Base-by-base conservation (phyloP, 345 rosid species). In the Erodium maritimum region DNA sequence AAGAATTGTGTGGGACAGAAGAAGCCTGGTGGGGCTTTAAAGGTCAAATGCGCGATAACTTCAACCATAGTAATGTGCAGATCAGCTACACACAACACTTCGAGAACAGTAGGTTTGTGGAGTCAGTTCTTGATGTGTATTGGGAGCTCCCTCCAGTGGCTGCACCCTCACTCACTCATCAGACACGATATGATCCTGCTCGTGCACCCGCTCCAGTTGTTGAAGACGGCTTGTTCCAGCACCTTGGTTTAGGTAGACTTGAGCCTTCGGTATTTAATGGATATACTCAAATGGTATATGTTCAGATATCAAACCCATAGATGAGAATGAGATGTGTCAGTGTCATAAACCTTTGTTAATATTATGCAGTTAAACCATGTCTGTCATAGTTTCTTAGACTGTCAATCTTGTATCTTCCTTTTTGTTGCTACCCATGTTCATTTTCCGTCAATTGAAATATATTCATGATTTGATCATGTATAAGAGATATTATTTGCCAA, bases 11-110 rank as follows among this genome's bases (percentile, higher is more conserved):
- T 22, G 96, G 95, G 48, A 72, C 77, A 0, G 71, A 78, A 3
- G 96, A 94, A 70, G 79, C 85, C 13, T 94, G 99, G 99, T 94
- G 99, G 99, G 99, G 99, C 22, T 95, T 94, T 34, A 71, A 77
- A 75, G 97, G 99, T 52, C 80, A 80, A 64, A 87, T 87, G 90
- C 82, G 87, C 7, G 99, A 94, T 67, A 70, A 94, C 54, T 94
- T 94, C 60, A 94, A 85, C 73, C 97, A 94, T 70, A 85, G 79
- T 25, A 90, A 85, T 57, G 69, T 21, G 69, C 58, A 13, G n/a
- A 78, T 94, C 71, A 77, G 97, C 7, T 75, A 82, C 54, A 67
- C 56, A 0, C 87, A 90, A 61, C 99, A 94, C 69, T 85, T 90
- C 61, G 83, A 81, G 67, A 94, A 90, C 77, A 87, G 99, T 58